Base-by-base conservation (phyloP, 1,139 yeast species). In the Scheffersomyces titani region DNA sequence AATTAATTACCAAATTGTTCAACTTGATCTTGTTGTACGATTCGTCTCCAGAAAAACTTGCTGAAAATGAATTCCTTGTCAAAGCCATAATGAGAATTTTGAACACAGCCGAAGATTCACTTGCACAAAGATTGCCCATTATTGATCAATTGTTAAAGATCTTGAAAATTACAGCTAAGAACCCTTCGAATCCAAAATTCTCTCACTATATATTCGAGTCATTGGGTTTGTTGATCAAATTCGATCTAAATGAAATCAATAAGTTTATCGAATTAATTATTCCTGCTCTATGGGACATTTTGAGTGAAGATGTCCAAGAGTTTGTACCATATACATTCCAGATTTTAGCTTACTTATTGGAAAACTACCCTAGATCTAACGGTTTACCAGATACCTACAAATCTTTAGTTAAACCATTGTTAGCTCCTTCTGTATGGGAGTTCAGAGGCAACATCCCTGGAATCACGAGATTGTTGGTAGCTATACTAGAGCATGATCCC, bases 131-230 rank as follows among this genome's bases (percentile, higher is more conserved):
- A 56, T 62, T 77, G 11, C 81, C 85, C 19, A 77, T 88, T 19
- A 75, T 90, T 51, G 80, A 82, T 44, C 94, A 93, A 68, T 77
- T 94, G 51, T 74, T 92, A 54, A 78, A 82, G 53, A 90, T 96
- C 54, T 79, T 93, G 52, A 81, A 80, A 45, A 84, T 87, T 21
- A 91, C 93, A 54, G 80, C 93, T 47, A 88, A 87, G 65, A 96
- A 96, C 67, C 99, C 99, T 16, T 90, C 98, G 11, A 96, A 96
- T 70, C 99, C 99, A 22, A 86, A 88, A 64, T 96, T 94, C 70
- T 85, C 93, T 6, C 99, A 96, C 72, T 96, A 87, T 68, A 81
- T 90, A 2, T 96, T 96, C 71, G 99, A 96, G 77, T 83, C 96
- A 16, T 80, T 94, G 59, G 96, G 96, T 30, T 87, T 89, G 16